Percentiles rank a stretch among this genome's conserved stretches.
Conservation (phyloP, 1,284 basidiomycete species). For the Bondarzewia mesenterica region DNA sequence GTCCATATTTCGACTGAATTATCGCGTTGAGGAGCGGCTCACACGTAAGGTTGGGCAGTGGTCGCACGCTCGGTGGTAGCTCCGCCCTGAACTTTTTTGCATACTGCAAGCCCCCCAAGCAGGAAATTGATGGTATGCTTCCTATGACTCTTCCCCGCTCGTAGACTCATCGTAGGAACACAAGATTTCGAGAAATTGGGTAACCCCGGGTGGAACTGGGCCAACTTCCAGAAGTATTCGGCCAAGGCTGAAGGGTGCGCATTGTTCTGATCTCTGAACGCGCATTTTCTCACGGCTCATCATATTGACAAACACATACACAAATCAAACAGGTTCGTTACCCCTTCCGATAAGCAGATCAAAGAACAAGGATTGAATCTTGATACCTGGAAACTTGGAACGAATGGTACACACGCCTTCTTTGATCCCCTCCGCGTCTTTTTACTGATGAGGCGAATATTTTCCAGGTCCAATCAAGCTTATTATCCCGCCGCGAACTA, state of each 20-base stretch:
- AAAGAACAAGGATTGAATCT: neutral
- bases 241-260: constrained; percentile 1
- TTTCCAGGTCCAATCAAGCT: neutral
- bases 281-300: neutral
- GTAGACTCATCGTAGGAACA: neutral
- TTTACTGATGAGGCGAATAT: neutral
- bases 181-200: constrained; percentile 4
- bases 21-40: neutral
- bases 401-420: neutral
- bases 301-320: neutral
- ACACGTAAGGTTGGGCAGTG: constrained; percentile 4
- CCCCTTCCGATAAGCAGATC: neutral
- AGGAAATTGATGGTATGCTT: constrained; percentile 17
- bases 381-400: neutral
- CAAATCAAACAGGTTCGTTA: neutral
- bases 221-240: constrained; percentile 1
- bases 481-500: neutral
- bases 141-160: neutral
- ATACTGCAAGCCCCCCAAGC: constrained; percentile 18
- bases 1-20: neutral
- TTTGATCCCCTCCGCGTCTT: too few species aligned
- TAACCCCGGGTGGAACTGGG: constrained; percentile 5
- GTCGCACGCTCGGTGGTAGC: constrained; percentile 23
- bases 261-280: neutral
- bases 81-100: constrained; percentile 18